phyloP scores from a whole-genome alignment of 805 yeast species.

The Cyberlindnera meyerae region DNA sequence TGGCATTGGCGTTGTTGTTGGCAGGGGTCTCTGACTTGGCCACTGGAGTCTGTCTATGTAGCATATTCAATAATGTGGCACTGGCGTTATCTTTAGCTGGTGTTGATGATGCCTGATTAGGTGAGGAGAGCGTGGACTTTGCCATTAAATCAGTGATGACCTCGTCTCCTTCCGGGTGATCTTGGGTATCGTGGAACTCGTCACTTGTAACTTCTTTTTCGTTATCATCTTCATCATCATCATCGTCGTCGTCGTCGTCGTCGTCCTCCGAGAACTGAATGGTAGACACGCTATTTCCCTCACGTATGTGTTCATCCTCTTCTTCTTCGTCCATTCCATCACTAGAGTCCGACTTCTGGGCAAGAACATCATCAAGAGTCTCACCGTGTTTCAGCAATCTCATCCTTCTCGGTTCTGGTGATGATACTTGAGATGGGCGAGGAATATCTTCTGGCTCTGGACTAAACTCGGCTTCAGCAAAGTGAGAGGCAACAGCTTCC shows the following conservation, averaged over 20 bases:
- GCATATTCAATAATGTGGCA: constrained; percentile 1
- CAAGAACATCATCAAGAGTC: constrained; percentile 21
- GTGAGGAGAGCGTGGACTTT: too few species aligned
- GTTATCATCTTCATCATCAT: constrained; percentile 6
- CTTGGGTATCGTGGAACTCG: too few species aligned
- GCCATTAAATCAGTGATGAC: too few species aligned
- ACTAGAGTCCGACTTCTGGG: too few species aligned
- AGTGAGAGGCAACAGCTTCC: constrained; percentile 2
- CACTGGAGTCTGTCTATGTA: neutral
- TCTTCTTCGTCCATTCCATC: neutral
- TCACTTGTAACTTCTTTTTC: too few species aligned
- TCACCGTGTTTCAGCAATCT: constrained; percentile 35
- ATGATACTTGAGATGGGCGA: neutral
- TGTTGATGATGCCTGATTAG: too few species aligned
- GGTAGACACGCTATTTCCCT: constrained; percentile 15
- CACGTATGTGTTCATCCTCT: constrained; percentile 2
- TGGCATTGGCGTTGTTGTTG: constrained; percentile 8
- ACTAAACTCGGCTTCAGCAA: constrained; percentile 2
- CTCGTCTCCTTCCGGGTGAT: too few species aligned
- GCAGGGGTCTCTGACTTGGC: too few species aligned
- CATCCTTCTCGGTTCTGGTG: constrained; percentile 25
- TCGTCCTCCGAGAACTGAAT: constrained; percentile 20
- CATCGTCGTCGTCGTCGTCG: constrained; percentile 4
- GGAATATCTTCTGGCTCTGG: constrained; percentile 5
- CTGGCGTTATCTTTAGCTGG: neutral